Base-by-base conservation (phyloP, 352 stramenopile genomes). In the Pythium apleroticum region DNA sequence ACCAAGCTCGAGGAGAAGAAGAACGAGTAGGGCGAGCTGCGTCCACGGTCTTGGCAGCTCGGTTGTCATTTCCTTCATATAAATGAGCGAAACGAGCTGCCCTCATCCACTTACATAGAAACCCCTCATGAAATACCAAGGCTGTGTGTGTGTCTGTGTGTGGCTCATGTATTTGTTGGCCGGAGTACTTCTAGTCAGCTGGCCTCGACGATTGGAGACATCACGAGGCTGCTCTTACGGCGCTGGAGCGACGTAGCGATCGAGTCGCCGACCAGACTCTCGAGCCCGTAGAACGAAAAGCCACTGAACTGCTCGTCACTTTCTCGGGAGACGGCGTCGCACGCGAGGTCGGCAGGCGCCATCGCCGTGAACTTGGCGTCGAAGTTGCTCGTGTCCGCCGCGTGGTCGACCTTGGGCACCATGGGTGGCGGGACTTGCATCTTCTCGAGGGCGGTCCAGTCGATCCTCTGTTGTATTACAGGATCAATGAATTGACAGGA, bases 301-400 rank as follows among this genome's bases (percentile, higher is more conserved):
- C 84, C 84, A 12, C 76, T 77, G 63, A 93, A 94, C 20, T 88
- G 69, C 3, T 79, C 71, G 60, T 86, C 66, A 37, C 71, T 73
- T 53, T 89, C 84, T 12, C 84, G 30, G n/a, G 52, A 63, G 9
- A 66, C 55, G 8, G 50, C 74, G 37, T 89, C 83, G 63, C 80
- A 90, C 10, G 71, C 59, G 6, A 94, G 72, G 52, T 94, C 81
- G n/a, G 72, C 74, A 17, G 80, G 66, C 12, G 86, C 71, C 66
- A 93, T 74, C 30, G 74, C 75, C 5, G 86, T 97, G 59, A 95
- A 99, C 65, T 98, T 93, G 53, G 88, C 75, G 74, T 98, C 91
- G 75, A 99, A 98, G 85, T 99, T 93, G 45, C 84, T 81, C 24
- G 97, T 95, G 73, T 98, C 96, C 1, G 88, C 73, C 60, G 98